A percentile compares a stretch with the other conserved stretches of the same genome.
Conservation (phyloP, 371 early-diverging fungal species). For the Apophysomyces ossiformis region DNA sequence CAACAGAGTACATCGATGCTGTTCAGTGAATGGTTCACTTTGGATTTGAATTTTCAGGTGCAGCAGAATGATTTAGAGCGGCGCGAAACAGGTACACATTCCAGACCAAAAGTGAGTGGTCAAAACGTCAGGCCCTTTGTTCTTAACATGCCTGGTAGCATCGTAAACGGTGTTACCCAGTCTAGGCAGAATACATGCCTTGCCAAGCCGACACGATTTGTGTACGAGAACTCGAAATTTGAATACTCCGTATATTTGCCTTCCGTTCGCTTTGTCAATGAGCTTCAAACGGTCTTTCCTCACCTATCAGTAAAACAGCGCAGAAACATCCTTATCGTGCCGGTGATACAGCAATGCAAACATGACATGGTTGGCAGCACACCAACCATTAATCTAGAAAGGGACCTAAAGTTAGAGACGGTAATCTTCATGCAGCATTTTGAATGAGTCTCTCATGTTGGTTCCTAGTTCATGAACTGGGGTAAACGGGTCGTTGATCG, state of each 20-base stretch:
- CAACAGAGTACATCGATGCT: no score
- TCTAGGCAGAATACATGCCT: slow-evolving; percentile 24
- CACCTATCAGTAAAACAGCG: slow-evolving; percentile 53
- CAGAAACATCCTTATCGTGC: slow-evolving; percentile 68
- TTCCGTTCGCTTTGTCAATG: slow-evolving; percentile 36
- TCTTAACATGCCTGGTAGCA: background rate
- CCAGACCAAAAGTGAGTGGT: no score
- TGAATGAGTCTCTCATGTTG: background rate
- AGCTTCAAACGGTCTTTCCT: slow-evolving; percentile 44
- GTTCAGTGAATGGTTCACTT: no score
- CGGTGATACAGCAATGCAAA: slow-evolving; percentile 76
- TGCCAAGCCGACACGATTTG: slow-evolving; percentile 31
- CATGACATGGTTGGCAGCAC: slow-evolving; percentile 79
- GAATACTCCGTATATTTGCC: slow-evolving; percentile 49
- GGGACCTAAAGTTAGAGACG: slow-evolving; percentile 77
- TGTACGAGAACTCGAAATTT: slow-evolving; percentile 36
- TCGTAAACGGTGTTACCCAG: background rate
- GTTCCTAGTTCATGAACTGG: slow-evolving; percentile 73
- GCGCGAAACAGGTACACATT: no score
- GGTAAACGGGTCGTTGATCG: slow-evolving; percentile 59
- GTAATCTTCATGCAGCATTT: slow-evolving; percentile 44
- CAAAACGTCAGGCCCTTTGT: no score
- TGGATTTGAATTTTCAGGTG: no score
- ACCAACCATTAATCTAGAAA: slow-evolving; percentile 72
- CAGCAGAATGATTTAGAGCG: no score